Evolutionary conservation across 108 stramenopile species (phyloP), one percentile per base, ranked within the genome.

Genomic region (Pseudonitzschia pungens): DNA sequence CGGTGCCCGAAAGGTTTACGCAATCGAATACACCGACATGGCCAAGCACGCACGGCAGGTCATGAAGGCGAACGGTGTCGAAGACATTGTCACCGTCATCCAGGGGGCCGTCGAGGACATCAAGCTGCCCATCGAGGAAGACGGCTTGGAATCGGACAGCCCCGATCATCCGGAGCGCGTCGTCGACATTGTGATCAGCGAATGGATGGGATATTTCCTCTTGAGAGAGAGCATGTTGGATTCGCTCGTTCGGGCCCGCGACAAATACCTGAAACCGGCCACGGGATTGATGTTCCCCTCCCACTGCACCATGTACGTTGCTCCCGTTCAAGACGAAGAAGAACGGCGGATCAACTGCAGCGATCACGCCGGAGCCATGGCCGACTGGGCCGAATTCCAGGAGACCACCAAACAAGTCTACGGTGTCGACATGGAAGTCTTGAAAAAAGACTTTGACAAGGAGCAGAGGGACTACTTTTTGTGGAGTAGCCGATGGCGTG

Each of bases 121-220:
- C 29, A 75, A 81, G 41, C 83, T 98, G 27, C 93, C 93, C n/a
- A 81, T 86, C 41, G 86, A 88, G 28, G 82, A 89, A 59, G 83
- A 91, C 59, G 76, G 78, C 32, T 82, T 94, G 68, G 71, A 80
- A 28, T 45, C 69, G 33, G 89, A 88, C 60, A 79, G 74, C 40
- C 77, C 75, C 8, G 80, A 85, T 40, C 70, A 84, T 20, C 82
- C 84, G 43, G 84, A 89, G 50, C 84, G 87, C 1, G 78, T 78
- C 22, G 97, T 99, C 11, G 98, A 98, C 77, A 96, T 99, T 71
- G 97, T 99, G 44, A 83, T 99, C 27, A 92, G 90, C 26, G 98
- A 99, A 87, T 99, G 98, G 98, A 99, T 99, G 98, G 98, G 98
- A 24, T 99, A 99, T 87, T 97, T 99, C 69, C 82, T 99, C 40